Conservation (phyloP, 768 basidiomycete species). For the Pleurotus platypus region DNA sequence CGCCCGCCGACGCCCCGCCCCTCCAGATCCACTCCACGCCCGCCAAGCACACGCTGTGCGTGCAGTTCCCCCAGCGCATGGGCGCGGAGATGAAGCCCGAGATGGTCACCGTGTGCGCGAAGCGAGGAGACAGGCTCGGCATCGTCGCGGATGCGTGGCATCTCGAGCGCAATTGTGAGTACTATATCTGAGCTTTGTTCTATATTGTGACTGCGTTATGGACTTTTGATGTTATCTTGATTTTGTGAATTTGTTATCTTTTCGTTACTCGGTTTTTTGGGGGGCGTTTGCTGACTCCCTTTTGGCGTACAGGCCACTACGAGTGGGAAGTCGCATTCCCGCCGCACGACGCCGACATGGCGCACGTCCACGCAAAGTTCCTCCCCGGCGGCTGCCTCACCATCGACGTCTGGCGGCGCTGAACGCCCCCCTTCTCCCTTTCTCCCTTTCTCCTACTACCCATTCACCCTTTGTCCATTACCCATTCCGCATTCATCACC, state of each 20-base stretch:
- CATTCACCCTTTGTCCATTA: too few relatives aligned
- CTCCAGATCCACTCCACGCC: slow-evolving; percentile 41
- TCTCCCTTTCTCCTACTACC: too few relatives aligned
- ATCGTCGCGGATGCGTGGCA: slow-evolving; percentile 65
- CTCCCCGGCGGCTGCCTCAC: slow-evolving; percentile 41
- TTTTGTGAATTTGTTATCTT: too few relatives aligned
- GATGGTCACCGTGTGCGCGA: slow-evolving; percentile 63
- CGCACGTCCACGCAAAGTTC: slow-evolving; percentile 46
- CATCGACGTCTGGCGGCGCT: slow-evolving; percentile 33
- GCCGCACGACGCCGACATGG: slow-evolving; percentile 52
- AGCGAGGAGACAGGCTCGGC: slow-evolving; percentile 52
- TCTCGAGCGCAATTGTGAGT: slow-evolving; percentile 57
- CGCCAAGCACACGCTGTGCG: slow-evolving; percentile 39
- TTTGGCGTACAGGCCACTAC: slow-evolving; percentile 42
- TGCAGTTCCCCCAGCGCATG: slow-evolving; percentile 43
- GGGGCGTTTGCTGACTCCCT: too few relatives aligned
- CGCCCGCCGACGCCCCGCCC: slow-evolving; percentile 31
- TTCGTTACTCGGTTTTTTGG: too few relatives aligned
- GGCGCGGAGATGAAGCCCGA: slow-evolving; percentile 34
- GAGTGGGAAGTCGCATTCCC: slow-evolving; percentile 59
- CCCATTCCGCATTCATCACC: too few relatives aligned
- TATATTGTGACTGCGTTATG: too few relatives aligned
- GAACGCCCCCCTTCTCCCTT: slow-evolving; percentile 12
- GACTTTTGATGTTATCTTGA: too few relatives aligned
- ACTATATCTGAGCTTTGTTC: too few relatives aligned